phyloP scores from a whole-genome alignment of 2,329 filamentous ascomycete species.

The Stemphylium lycopersici region DNA sequence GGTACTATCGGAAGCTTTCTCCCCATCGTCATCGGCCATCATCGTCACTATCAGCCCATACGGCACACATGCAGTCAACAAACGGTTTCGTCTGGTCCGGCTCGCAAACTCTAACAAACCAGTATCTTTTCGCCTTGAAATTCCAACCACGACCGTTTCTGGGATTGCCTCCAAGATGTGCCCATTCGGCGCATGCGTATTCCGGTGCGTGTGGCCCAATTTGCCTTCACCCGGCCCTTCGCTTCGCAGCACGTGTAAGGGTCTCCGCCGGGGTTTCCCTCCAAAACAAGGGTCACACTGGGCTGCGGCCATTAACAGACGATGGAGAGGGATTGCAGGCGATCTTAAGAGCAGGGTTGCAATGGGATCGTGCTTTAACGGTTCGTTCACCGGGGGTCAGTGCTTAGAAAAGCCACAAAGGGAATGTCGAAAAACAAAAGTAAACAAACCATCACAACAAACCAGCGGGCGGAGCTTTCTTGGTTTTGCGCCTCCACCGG shows the following conservation, averaged over 20 bases:
- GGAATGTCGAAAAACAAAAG: not conserved
- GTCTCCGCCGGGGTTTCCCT: not conserved
- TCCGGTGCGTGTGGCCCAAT: not conserved
- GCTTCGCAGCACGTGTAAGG: not conserved
- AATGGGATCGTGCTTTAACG: not conserved
- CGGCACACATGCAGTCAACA: too few species aligned
- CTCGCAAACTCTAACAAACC: too few species aligned
- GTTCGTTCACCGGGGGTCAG: not conserved
- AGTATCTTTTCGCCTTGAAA: too few species aligned
- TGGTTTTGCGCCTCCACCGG: not conserved
- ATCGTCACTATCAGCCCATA: not conserved
- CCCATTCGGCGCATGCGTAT: too few species aligned
- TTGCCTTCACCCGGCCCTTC: not conserved
- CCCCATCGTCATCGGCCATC: not conserved
- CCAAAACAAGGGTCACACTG: conserved; percentile 3
- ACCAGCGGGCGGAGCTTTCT: not conserved
- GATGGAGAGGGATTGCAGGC: not conserved
- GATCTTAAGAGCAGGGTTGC: not conserved
- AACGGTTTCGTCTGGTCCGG: too few species aligned
- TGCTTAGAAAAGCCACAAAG: not conserved
- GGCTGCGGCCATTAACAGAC: not conserved
- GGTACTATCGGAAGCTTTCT: conserved; percentile 7
- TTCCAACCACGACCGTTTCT: too few species aligned
- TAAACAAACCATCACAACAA: not conserved
- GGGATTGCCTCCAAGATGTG: too few species aligned